Evolutionary conservation across 192 early-diverging fungal species (phyloP), one percentile per base, ranked within the genome.

Genomic region (Coemansia interrupta): DNA sequence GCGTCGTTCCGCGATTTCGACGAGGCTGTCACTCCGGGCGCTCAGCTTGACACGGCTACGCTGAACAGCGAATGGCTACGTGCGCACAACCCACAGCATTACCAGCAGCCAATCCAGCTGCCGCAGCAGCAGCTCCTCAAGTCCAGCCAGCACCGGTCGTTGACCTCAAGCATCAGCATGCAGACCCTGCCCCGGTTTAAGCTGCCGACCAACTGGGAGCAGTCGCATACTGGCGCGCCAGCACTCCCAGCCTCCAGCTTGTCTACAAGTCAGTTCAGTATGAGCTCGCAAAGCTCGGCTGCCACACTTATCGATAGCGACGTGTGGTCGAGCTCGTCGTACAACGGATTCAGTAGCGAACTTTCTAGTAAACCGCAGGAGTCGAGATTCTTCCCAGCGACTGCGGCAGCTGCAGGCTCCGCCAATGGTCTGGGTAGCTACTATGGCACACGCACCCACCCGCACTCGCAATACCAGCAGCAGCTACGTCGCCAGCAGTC

Each of bases 101-200:
- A 56, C 19, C 68, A 71, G 38, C 48, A 43, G 12, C 22, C 39
- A 1, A 11, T 36, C 32, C 32, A 36, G 12, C 20, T 11, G 17
- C 56, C 23, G 17, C 57, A 56, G 22, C 68, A 71, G 44, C 54
- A 57, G 5, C 41, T 59, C 30, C 44, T 46, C 32, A 52, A 64
- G 29, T 42, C 73, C 3, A 18, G 43, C 15, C 73, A 66, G 52
- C 23, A 61, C 9, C 54, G 56, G 10, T 48, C 57, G 42, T 64
- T 77, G 19, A 70, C 61, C 17, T 77, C 73, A 11, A 77, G 73
- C n/a, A 47, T 67, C 23, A 77, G 73, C 60, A 77, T 77, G 73
- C 73, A 77, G 30, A 60, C 63, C 8, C 13, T 77, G 56, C 73
- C 73, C 6, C 67, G 68, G 2, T 66, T 65, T 61, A 66, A 67